phyloP scores from a whole-genome alignment of 169 alveolate genomes.

The Ichthyophthirius multifiliis region DNA sequence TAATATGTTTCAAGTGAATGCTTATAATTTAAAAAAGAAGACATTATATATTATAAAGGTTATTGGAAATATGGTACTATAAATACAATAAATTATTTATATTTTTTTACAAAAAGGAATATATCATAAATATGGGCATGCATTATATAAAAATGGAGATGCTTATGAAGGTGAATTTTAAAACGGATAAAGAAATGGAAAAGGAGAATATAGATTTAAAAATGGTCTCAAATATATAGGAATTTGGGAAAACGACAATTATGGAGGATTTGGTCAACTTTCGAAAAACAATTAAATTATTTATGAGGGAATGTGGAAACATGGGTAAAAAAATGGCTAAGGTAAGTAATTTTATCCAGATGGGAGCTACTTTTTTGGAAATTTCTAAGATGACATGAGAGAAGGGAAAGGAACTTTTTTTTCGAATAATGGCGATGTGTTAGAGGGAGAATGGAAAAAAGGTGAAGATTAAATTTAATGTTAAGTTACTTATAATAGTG shows the following conservation, averaged over 20 bases:
- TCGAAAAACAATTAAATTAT: neutral
- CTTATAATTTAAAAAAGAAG: neutral
- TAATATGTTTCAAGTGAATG: neutral
- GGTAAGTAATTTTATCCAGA: neutral
- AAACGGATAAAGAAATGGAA: neutral
- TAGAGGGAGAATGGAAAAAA: neutral
- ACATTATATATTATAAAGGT: neutral
- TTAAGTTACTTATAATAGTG: neutral
- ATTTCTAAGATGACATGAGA: neutral
- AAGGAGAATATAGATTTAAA: neutral
- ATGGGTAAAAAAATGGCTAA: neutral
- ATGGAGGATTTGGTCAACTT: neutral
- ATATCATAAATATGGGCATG: neutral
- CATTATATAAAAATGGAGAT: neutral
- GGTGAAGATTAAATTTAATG: neutral
- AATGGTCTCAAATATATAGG: neutral
- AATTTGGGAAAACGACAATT: neutral
- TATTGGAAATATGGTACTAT: neutral
- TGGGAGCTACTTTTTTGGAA: neutral
- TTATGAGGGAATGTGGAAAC: slow-evolving; percentile 10
- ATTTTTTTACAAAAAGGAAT: neutral
- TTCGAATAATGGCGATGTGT: neutral
- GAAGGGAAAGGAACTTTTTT: neutral
- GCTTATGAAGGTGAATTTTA: neutral
- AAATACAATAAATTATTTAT: neutral